Evolutionary conservation across 2,329 filamentous ascomycete species (phyloP).

Genomic region (Cytospora chrysosperma): DNA sequence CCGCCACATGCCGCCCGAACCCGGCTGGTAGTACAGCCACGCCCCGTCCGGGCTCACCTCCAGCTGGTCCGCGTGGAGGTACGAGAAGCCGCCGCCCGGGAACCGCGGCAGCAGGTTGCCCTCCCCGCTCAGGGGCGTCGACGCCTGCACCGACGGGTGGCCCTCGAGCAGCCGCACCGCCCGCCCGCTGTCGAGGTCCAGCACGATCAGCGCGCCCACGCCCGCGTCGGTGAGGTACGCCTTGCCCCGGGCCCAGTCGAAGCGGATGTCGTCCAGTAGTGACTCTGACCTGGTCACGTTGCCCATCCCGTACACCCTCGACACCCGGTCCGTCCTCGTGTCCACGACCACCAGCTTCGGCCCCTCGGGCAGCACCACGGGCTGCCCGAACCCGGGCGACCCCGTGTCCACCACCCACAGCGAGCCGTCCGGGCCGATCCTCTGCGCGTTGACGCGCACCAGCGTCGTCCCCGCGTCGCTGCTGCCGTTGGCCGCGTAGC

Average conservation of each 20-base stretch:
- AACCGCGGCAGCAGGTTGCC: conserved; percentile 2
- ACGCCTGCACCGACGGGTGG: conserved; percentile 11
- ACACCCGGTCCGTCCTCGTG: conserved; percentile 1
- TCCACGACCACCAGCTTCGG: conserved; percentile 23
- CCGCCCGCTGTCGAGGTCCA: conserved; percentile 18
- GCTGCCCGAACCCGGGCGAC: conserved; percentile 17
- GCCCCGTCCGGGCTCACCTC: conserved; percentile 20
- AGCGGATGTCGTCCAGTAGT: conserved; percentile 20
- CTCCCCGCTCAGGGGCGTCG: conserved; percentile 12
- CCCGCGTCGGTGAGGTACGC: conserved; percentile 23
- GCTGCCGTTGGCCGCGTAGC: conserved; percentile 5
- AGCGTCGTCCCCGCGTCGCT: conserved; percentile 11
- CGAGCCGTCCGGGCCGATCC: conserved; percentile 9
- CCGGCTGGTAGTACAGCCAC: conserved; percentile 18
- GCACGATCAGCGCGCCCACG: conserved; percentile 17
- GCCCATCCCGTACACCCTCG: conserved; percentile 18
- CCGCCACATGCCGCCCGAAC: conserved; percentile 17
- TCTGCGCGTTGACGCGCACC: conserved; percentile 13
- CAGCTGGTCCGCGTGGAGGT: conserved; percentile 18
- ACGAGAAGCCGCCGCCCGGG: not conserved
- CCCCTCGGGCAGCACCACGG: conserved; percentile 16
- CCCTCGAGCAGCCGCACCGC: conserved; percentile 19
- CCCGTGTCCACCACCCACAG: conserved; percentile 24
- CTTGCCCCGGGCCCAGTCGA: not conserved
- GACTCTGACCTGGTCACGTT: conserved; percentile 14